Evolutionary conservation across 1,284 basidiomycete species (phyloP), one percentile per base, ranked within the genome.

Genomic region (Puccinia novopanici): DNA sequence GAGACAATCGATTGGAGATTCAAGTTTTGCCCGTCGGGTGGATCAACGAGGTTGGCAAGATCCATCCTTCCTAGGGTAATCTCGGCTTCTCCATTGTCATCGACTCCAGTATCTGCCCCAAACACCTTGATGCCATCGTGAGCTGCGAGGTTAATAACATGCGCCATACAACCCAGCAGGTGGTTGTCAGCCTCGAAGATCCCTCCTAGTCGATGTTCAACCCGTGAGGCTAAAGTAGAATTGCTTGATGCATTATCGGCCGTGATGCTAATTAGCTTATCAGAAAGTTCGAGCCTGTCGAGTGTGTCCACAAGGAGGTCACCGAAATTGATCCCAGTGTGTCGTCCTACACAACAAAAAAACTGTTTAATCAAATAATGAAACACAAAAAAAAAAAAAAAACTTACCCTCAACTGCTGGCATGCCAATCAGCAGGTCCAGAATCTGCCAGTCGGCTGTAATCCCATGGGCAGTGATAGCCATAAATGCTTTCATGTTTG

Each of bases 241-340:
- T 71, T 71, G 17, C 15, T 30, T 9, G 10, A 17, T 30, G 68
- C 68, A 50, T 71, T 71, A 24, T 71, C 45, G 40, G 68, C 48
- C 22, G 68, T 50, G 19, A 71, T 50, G 2, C 19, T 12, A 12
- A 48, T 4, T 19, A 71, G 42, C 10, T 50, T 5, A 50, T 71
- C 27, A 6, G 15, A 13, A 10, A 45, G 10, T 13, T 48, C 42
- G 17, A 12, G n/a, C 3, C 17, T 30, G 3, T 71, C 48, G 3
- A 71, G 48, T 27, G 19, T 10, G 3, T 71, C 27, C 13, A 48
- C 8, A 34, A 71, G 50, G 40, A 71, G 4, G 10, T 52, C 24
- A 4, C 30, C 68, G 24, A 71, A 71, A 12, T 48, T 30, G 15
- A 8, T 10, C 3, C 68, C 68, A 22, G 40, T 48, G 24, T 71